These are phyloP conservation scores for Amanita pseudoporphyria DNA, from an alignment of 768 basidiomycete species.

Conservation along the genomic window DNA sequence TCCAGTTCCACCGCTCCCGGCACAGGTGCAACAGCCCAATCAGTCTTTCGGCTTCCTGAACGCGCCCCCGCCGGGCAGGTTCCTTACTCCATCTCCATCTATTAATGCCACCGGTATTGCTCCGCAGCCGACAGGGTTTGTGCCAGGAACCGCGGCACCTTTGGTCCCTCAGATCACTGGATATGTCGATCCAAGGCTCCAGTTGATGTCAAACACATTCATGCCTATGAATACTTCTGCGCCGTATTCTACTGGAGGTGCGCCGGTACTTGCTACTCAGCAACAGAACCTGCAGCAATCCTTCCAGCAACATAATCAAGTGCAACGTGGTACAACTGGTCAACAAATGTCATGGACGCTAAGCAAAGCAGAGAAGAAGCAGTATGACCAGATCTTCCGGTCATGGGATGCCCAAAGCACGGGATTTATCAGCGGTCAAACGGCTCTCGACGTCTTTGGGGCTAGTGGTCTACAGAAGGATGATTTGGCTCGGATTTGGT, in stretches of 20 bases:
- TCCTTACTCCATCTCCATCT: conserved; percentile 50
- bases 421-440: conserved; percentile 81
- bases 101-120: conserved; percentile 29
- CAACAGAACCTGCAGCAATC: conserved; percentile 70
- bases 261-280: conserved; percentile 60
- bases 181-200: conserved; percentile 71
- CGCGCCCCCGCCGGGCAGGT: conserved; percentile 33
- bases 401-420: conserved; percentile 82
- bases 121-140: conserved; percentile 54
- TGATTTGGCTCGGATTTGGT: conserved; percentile 93
- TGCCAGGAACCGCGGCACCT: conserved; percentile 25
- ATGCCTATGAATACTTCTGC: conserved; percentile 68
- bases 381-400: conserved; percentile 92
- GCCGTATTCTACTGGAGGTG: conserved; percentile 48
- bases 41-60: conserved; percentile 30
- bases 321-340: conserved; percentile 48
- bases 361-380: conserved; percentile 87
- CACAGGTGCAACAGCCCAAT: conserved; percentile 48
- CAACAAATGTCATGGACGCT: conserved; percentile 82
- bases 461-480: conserved; percentile 85
- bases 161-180: conserved; percentile 73
- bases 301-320: conserved; percentile 81
- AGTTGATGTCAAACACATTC: conserved; percentile 87
- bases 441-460: conserved; percentile 88
- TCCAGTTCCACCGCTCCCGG: conserved; percentile 56